Evolutionary conservation across 2,329 filamentous ascomycete species (phyloP).

Genomic region (Ceratocystis diversiconidia): DNA sequence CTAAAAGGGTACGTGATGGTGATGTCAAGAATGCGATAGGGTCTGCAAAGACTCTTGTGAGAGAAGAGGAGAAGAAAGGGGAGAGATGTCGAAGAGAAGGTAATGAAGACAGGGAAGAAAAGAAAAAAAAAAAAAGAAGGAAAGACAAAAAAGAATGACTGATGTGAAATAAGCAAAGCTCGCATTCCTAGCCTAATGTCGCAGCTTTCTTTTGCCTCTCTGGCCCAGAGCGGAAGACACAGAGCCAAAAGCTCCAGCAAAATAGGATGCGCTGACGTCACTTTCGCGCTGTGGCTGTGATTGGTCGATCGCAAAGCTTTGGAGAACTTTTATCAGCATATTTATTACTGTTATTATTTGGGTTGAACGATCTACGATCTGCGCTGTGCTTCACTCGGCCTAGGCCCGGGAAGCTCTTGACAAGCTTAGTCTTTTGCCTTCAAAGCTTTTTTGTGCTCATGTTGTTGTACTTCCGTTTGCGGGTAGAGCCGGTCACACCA

Average conservation of each 20-base stretch:
- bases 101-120: neutral
- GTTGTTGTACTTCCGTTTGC: neutral
- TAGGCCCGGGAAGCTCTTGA: neutral
- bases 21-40: neutral
- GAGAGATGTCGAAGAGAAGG: neutral
- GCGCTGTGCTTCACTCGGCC: neutral
- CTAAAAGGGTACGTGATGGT: neutral
- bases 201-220: constrained; percentile 3
- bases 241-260: constrained; percentile 2
- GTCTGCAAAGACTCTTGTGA: neutral
- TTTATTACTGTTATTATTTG: neutral
- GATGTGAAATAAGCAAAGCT: neutral
- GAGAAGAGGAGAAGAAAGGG: neutral
- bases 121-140: neutral
- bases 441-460: neutral
- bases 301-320: constrained; percentile 13
- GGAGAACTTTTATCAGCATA: neutral
- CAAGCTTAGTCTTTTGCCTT: neutral
- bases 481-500: neutral
- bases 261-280: neutral
- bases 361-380: neutral
- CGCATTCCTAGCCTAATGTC: neutral
- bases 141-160: neutral
- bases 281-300: constrained; percentile 3
- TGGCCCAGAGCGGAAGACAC: constrained; percentile 3